Evolutionary conservation across 495 filamentous ascomycete species (phyloP).

Genomic region (Baudoinia panamericana): DNA sequence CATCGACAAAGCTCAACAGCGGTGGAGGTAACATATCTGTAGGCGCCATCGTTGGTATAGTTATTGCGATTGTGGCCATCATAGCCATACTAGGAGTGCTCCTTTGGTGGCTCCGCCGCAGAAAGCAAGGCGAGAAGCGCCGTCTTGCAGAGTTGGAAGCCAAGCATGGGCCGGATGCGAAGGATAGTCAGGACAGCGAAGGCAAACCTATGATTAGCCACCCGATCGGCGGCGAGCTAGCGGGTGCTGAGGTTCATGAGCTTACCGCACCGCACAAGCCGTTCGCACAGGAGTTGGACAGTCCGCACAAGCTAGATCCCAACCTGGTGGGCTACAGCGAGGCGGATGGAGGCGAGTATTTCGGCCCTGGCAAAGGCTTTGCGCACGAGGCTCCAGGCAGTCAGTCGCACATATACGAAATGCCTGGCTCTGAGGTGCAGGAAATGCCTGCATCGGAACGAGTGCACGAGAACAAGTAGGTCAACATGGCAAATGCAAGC

Average conservation of each 20-base stretch:
- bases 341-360: constrained; percentile 14
- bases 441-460: constrained; percentile 8
- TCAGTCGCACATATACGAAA: constrained; percentile 13
- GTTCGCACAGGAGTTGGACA: constrained; percentile 18
- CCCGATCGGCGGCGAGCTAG: constrained; percentile 14
- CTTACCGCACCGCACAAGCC: constrained; percentile 13
- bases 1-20: constrained; percentile 10
- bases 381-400: constrained; percentile 15
- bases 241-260: constrained; percentile 10
- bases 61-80: constrained; percentile 32
- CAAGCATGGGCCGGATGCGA: constrained; percentile 6
- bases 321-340: constrained; percentile 17
- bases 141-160: constrained; percentile 16
- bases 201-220: constrained; percentile 7
- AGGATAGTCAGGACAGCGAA: constrained; percentile 1
- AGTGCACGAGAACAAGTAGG: background rate
- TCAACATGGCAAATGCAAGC: too few relatives aligned
- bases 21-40: constrained; percentile 5
- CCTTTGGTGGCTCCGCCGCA: constrained; percentile 14
- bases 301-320: constrained; percentile 15
- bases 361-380: constrained; percentile 11
- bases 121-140: constrained; percentile 4
- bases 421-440: constrained; percentile 18
- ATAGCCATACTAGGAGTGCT: constrained; percentile 20
- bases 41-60: constrained; percentile 28